Percentiles rank a stretch among this genome's conserved stretches.
These are phyloP conservation scores for Quercus variabilis DNA, from an alignment of 306 rosid genomes.

Conservation along the genomic window DNA sequence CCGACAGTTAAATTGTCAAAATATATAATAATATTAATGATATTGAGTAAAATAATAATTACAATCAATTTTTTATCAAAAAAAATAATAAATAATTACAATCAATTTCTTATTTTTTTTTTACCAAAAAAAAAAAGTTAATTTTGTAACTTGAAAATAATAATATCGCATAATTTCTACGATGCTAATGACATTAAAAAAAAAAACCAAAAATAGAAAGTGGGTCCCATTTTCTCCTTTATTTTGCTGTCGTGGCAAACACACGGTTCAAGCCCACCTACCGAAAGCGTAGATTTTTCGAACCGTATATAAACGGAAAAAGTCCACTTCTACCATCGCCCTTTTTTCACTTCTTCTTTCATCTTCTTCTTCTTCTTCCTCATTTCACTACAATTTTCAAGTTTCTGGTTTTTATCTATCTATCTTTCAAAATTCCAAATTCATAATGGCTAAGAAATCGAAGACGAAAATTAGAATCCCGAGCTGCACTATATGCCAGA, in stretches of 20 bases:
- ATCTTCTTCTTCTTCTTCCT: neutral
- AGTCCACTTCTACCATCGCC: neutral
- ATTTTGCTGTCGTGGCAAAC: neutral
- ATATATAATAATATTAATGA: too few species aligned
- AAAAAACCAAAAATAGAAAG: too few species aligned
- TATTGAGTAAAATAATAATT: too few species aligned
- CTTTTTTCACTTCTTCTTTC: neutral
- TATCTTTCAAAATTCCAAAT: too few species aligned
- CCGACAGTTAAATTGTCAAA: rapidly evolving
- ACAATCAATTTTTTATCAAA: too few species aligned
- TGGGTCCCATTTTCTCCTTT: neutral
- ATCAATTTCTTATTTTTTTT: too few species aligned
- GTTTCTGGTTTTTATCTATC: too few species aligned
- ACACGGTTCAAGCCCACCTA: neutral
- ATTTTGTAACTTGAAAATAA: too few species aligned
- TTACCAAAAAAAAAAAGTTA: rapidly evolving
- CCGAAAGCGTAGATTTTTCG: neutral
- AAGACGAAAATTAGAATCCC: constrained; percentile 62
- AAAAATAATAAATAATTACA: too few species aligned
- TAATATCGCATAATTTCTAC: too few species aligned
- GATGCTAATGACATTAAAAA: too few species aligned
- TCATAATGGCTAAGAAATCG: neutral
- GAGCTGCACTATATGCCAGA: constrained; percentile 87
- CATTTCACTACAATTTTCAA: neutral
- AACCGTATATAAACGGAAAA: neutral